Conservation (phyloP, 225 moss, liverwort and hornwort species). For the Lunularia cruciata region DNA sequence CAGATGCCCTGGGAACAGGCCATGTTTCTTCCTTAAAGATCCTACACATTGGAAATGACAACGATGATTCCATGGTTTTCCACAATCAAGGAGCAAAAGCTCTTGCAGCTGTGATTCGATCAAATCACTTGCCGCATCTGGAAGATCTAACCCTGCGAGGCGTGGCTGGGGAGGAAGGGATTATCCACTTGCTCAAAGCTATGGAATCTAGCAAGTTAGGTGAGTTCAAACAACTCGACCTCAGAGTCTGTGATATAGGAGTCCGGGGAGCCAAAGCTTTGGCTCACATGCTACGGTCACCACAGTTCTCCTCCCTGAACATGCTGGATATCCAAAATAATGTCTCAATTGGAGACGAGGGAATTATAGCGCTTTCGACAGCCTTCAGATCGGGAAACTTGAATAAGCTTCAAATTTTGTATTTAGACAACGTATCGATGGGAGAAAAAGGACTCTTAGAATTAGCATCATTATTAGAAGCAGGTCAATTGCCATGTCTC, state of each 20-base stretch:
- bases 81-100: constrained; percentile 20
- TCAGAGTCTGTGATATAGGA: constrained; percentile 12
- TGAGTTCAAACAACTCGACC: constrained; percentile 21
- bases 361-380: constrained; percentile 6
- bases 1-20: constrained; percentile 18
- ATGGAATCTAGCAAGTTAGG: constrained; percentile 15
- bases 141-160: constrained; percentile 21
- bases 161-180: constrained; percentile 14
- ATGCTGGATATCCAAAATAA: constrained; percentile 19
- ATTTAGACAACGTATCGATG: constrained; percentile 20
- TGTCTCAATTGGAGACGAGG: constrained; percentile 15
- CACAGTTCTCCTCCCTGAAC: constrained; percentile 7
- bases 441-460: constrained; percentile 10
- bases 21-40: constrained; percentile 8
- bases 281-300: constrained; percentile 6
- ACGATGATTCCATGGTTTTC: constrained; percentile 13
- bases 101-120: constrained; percentile 5
- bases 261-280: constrained; percentile 12
- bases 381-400: constrained; percentile 14
- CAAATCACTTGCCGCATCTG: constrained; percentile 7
- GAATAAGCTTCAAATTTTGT: neutral
- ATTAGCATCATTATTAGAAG: constrained; percentile 15
- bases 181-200: constrained; percentile 18
- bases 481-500: constrained; percentile 6
- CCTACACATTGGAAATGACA: constrained; percentile 17